phyloP scores from a whole-genome alignment of 2,329 filamentous ascomycete genomes.

The Raffaelea arxii region DNA sequence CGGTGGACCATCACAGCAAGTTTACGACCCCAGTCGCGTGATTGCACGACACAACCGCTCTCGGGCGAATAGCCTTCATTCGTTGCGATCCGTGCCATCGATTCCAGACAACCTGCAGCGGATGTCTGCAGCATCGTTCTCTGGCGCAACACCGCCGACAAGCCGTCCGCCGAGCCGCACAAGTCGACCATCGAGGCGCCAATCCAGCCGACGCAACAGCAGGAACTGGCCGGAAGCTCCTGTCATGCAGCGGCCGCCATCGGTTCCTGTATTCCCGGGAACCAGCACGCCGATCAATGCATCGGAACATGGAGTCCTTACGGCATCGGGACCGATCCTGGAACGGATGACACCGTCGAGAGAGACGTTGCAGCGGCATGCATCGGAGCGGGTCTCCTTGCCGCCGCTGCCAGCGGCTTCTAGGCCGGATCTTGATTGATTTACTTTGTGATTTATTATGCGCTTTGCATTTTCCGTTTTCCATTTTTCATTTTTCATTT shows the following conservation, averaged over 20 bases:
- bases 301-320: not conserved
- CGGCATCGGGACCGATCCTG: not conserved
- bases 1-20: conserved; percentile 4
- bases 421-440: not conserved
- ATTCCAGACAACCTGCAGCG: conserved; percentile 1
- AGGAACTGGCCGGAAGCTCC: not conserved
- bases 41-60: conserved; percentile 10
- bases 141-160: not conserved
- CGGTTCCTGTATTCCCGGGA: not conserved
- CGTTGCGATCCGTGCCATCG: conserved; percentile 7
- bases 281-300: not conserved
- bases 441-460: not conserved
- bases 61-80: conserved; percentile 8
- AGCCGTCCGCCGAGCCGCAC: not conserved
- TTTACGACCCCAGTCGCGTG: conserved; percentile 10
- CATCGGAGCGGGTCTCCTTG: conserved; percentile 8
- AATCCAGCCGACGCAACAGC: too few species aligned
- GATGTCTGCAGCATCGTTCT: not conserved
- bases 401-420: not conserved
- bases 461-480: too few species aligned
- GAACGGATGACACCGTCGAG: conserved; percentile 9
- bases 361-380: conserved; percentile 7
- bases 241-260: not conserved
- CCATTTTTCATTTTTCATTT: too few species aligned
- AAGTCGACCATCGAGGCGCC: too few species aligned